Evolutionary conservation across 1,139 yeast genomes (phyloP), one percentile per base, ranked within the genome.

Genomic region (Wickerhamiella infanticola): DNA sequence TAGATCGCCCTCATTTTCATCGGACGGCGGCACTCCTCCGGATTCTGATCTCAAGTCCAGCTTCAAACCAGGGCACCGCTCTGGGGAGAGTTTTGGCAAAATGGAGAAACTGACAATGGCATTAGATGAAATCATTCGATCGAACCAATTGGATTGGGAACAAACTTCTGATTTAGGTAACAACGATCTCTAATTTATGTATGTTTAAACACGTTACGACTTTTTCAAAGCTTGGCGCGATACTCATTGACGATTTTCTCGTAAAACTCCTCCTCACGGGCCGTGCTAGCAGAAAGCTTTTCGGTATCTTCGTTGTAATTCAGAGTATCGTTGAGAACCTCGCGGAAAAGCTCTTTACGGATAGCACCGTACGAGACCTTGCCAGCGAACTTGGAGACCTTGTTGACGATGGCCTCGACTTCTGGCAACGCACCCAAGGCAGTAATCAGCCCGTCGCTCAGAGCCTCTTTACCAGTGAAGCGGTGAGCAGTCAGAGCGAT

Each of bases 401-500:
- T 47, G 13, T 44, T 46, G 18, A 55, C 64, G 25, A 63, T 47
- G 26, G 40, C 57, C 43, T 58, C 61, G 5, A 57, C 66, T 39
- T 62, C 63, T 0, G 53, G 51, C 27, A 61, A 39, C 4, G 57
- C 62, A 7, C 68, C 68, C 23, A 53, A 49, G 1, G 55, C 61
- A 43, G 64, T 62, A 36, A 64, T 55, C 4, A 64, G 40, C 8
- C 62, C 63, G 9, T 39, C 48, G 37, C 55, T 51, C 2, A 60
- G 52, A 3, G 68, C 68, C 45, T 60, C 63, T 37, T 53, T 44
- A 5, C 60, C 63, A 1, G 62, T 45, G 49, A 61, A 64, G 18
- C 68, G 49, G 37, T 60, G 61, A 3, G 64, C 68, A 25, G 59
- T 56, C 35, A 63, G 48, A 4, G 60, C 57, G 35, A 60, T 58